These are phyloP conservation scores for Tetrastigma voinierianum DNA, from an alignment of 164 flowering plant species.

Conservation along the genomic window DNA sequence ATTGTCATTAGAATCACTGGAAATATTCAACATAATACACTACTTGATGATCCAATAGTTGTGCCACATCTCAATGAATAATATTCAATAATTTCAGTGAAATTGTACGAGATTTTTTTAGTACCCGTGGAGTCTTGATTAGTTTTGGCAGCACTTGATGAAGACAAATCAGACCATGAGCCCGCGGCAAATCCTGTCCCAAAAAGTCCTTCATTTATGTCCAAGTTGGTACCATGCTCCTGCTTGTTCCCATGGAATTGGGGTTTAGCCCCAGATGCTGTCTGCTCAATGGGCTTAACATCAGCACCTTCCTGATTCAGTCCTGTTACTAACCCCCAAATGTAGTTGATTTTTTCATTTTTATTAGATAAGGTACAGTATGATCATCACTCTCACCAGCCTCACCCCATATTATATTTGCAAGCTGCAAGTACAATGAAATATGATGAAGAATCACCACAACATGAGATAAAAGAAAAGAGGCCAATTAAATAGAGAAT, in stretches of 20 bases:
- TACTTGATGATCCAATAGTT: neutral
- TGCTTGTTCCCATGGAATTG: slow-evolving; percentile 25
- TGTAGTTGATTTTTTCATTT: slow-evolving; percentile 29
- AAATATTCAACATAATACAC: neutral
- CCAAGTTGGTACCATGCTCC: slow-evolving; percentile 28
- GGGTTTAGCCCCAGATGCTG: slow-evolving; percentile 16
- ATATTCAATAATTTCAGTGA: slow-evolving; percentile 22
- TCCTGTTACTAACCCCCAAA: slow-evolving; percentile 40
- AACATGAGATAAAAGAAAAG: neutral
- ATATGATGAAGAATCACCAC: slow-evolving; percentile 1
- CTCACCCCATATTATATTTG: slow-evolving; percentile 76
- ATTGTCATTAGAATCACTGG: neutral
- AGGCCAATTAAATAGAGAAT: no score
- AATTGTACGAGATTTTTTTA: slow-evolving; percentile 24
- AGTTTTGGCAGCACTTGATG: slow-evolving; percentile 24
- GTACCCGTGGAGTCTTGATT: slow-evolving; percentile 32
- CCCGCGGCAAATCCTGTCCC: slow-evolving; percentile 27
- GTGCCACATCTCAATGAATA: slow-evolving; percentile 23
- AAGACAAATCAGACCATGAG: slow-evolving; percentile 38
- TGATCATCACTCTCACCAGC: slow-evolving; percentile 55
- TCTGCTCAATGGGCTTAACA: slow-evolving; percentile 37
- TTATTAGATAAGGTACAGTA: slow-evolving; percentile 63
- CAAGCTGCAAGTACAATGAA: slow-evolving; percentile 44
- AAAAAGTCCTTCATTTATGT: slow-evolving; percentile 24
- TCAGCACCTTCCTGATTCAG: slow-evolving; percentile 29